Evolutionary conservation across 108 stramenopile species (phyloP).

Genomic region (Pseudonitzschia multiseries): DNA sequence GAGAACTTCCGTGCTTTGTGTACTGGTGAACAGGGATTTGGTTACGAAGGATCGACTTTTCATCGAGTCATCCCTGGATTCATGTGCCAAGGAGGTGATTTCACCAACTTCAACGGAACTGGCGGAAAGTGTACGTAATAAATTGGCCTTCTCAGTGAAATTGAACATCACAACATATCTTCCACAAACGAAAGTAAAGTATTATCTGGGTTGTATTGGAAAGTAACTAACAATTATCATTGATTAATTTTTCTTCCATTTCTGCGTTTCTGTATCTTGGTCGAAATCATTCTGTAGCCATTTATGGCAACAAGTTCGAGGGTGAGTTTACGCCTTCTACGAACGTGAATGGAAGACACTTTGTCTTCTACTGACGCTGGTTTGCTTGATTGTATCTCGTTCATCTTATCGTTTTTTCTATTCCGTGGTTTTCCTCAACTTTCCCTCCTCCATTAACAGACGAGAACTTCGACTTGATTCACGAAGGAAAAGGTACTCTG

Average conservation of each 20-base stretch:
- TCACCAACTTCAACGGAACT: constrained; percentile 93
- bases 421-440: too few species aligned
- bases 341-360: neutral
- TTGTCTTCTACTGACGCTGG: neutral
- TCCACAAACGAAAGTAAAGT: neutral
- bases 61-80: constrained; percentile 42
- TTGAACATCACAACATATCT: neutral
- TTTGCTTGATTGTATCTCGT: neutral
- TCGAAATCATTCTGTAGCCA: constrained; percentile 15
- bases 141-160: neutral
- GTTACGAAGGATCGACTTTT: constrained; percentile 82
- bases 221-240: neutral
- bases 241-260: neutral
- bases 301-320: constrained; percentile 43
- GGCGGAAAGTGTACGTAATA: constrained; percentile 66
- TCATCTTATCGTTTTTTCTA: neutral
- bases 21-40: constrained; percentile 93
- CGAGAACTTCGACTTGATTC: constrained; percentile 94
- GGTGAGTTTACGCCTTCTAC: constrained; percentile 35
- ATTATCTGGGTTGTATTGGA: neutral
- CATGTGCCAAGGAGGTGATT: constrained; percentile 77
- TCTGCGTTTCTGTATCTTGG: constrained; percentile 35
- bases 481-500: constrained; percentile 75
- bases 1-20: constrained; percentile 94
- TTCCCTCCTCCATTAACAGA: neutral